Conservation (phyloP, 345 rosid species). For the Odontarrhena argentea region DNA sequence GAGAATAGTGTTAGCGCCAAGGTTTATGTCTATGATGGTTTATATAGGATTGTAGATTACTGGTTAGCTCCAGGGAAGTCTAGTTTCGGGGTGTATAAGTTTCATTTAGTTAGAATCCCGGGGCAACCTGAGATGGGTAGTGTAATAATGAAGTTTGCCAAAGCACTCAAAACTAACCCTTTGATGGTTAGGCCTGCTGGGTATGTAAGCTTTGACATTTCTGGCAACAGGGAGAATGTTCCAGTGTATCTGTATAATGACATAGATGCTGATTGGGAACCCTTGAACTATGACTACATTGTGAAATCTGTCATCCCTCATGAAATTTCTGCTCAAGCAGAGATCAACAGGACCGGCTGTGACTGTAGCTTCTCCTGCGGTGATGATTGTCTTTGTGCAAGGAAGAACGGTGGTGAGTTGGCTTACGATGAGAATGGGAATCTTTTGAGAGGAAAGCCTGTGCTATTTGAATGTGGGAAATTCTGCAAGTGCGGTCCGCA, state of each 20-base stretch:
- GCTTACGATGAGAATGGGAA: constrained; percentile 64
- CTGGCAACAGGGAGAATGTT: constrained; percentile 54
- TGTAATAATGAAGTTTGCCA: constrained; percentile 58
- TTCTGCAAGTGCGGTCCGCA: constrained; percentile 64
- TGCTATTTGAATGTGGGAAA: constrained; percentile 77
- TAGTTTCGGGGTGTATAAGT: constrained; percentile 83
- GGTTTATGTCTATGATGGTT: constrained; percentile 86
- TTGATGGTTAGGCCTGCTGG: constrained; percentile 64
- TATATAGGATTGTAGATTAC: constrained; percentile 67
- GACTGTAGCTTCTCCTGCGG: constrained; percentile 64
- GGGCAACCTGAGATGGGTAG: constrained; percentile 89
- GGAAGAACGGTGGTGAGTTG: constrained; percentile 83
- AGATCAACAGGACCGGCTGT: constrained; percentile 38
- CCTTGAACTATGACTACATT: constrained; percentile 66
- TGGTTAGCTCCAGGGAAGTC: constrained; percentile 83
- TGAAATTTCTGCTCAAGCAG: constrained; percentile 39
- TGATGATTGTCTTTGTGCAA: constrained; percentile 68
- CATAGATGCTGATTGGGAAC: constrained; percentile 66
- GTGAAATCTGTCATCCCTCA: constrained; percentile 58
- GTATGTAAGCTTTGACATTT: constrained; percentile 68
- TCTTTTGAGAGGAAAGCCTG: constrained; percentile 77
- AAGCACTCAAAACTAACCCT: constrained; percentile 51
- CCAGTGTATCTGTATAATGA: constrained; percentile 80
- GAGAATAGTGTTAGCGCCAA: constrained; percentile 49
- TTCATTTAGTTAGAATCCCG: constrained; percentile 62